Evolutionary conservation across 2,329 filamentous ascomycete genomes (phyloP).

Genomic region (Colletotrichum coccodes): DNA sequence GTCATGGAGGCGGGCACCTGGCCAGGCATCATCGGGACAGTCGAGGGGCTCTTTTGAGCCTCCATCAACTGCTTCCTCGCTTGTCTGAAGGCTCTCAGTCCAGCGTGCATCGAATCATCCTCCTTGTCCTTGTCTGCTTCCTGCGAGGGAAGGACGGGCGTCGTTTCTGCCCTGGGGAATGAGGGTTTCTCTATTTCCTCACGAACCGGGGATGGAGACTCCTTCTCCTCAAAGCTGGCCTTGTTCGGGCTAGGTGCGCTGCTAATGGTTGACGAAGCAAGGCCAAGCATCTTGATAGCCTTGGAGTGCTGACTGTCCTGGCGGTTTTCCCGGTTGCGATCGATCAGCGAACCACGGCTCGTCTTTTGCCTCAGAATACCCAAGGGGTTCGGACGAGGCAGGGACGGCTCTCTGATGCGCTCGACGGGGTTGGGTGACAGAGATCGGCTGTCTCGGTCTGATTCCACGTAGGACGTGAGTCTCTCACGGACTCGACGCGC

Average conservation of each 20-base stretch:
- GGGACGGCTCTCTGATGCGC: slow-evolving; percentile 42
- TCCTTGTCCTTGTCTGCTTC: slow-evolving; percentile 40
- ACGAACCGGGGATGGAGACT: slow-evolving; percentile 39
- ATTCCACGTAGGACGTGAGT: slow-evolving; percentile 75
- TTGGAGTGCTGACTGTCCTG: slow-evolving; percentile 57
- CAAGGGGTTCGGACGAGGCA: slow-evolving; percentile 64
- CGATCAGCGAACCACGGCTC: slow-evolving; percentile 73
- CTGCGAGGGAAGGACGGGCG: not conserved
- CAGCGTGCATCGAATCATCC: slow-evolving; percentile 57
- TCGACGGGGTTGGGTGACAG: slow-evolving; percentile 53
- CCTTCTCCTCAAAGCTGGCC: slow-evolving; percentile 47
- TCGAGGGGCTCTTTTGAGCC: slow-evolving; percentile 47
- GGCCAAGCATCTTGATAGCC: slow-evolving; percentile 69
- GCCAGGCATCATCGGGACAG: slow-evolving; percentile 38
- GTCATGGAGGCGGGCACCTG: slow-evolving; percentile 3
- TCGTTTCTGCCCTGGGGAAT: slow-evolving; percentile 9
- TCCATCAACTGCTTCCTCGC: slow-evolving; percentile 66
- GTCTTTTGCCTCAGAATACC: slow-evolving; percentile 74
- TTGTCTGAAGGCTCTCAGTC: slow-evolving; percentile 66
- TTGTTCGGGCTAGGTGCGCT: slow-evolving; percentile 52
- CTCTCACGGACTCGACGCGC: slow-evolving; percentile 78
- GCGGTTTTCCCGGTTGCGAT: slow-evolving; percentile 55
- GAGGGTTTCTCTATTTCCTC: slow-evolving; percentile 36
- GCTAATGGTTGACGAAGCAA: slow-evolving; percentile 56
- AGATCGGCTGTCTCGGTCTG: slow-evolving; percentile 57